Base-by-base conservation (phyloP, 768 basidiomycete species). In the Dictyophora rubrovolvata region DNA sequence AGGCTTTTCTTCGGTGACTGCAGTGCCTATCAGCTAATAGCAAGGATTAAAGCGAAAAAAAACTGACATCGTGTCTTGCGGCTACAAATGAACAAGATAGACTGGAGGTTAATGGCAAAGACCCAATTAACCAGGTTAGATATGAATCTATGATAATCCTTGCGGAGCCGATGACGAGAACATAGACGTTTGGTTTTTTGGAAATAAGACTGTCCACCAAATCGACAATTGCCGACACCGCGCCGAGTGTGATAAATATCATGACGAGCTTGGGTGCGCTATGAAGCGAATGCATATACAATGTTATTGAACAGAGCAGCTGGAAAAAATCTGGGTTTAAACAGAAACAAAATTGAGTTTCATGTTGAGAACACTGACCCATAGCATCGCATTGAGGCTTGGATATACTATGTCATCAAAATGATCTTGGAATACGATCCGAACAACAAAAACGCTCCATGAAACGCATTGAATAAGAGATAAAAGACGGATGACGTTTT, bases 11-110 rank as follows among this genome's bases (percentile, higher is more conserved):
- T 79, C 1, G 84, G 81, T 20, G 72, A 69, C 83, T 85, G 62
- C 23, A 48, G 54, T 34, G 36, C 48, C 33, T n/a, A 55, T 59
- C 60, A 57, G 23, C 62, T 52, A 22, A 62, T 11, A 51, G 54
- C 52, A 53, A 36, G 53, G n/a, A 42, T 59, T 3, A n/a, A 60
- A 33, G 56, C 20, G 14, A 42, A 58, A 50, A 36, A 47, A 49
- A 34, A 65, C 77, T 59, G 64, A 80, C 83, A 67, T 83, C 79
- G 53, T 69, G 69, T 20, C 71, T 66, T 55, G 66, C 67, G 2
- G 84, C 84, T 18, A 84, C 76, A 63, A 81, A 77, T 34, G 70
- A 60, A 0, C 75, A 73, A 20, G 82, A 77, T 35, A 71, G 70
- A 17, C 73, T 68, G 4, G 64, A 64, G 59, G 78, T 74, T 53